Base-by-base conservation (phyloP, 2,329 filamentous ascomycete genomes). In the Apiospora koreana region DNA sequence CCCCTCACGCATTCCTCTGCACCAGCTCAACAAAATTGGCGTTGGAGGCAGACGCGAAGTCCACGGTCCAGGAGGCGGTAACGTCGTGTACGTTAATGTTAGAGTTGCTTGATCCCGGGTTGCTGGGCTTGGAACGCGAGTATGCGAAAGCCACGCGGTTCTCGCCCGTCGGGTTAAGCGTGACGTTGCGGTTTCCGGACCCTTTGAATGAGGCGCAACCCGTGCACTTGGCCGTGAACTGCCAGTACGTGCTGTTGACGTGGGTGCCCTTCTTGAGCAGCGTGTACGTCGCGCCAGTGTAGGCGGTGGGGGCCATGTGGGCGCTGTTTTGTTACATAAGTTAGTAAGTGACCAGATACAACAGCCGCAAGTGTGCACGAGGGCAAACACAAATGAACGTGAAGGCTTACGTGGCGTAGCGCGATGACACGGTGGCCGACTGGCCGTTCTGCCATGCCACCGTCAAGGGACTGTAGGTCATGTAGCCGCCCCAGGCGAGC, bases 141-240 rank as follows among this genome's bases (percentile, higher is more conserved):
- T 77, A 78, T 3, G 79, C 79, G 68, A 79, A 80, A 2, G 78
- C 93, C 2, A 99, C 90, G 16, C 96, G 92, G 80, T 98, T 98
- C 71, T 94, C 94, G 67, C 95, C 96, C 74, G 97, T 97, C 69
- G 98, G 87, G 79, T 98, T 98, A 78, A 99, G 90, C 21, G 65
- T 73, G 69, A 75, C 77, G 68, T 68, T 73, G 23, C 46, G 72
- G 54, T 41, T 74, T 21, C 73, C 73, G 0, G 73, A 69, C 5
- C 74, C 81, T 21, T 78, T 77, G n/a, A 79, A 81, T 6, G 80
- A 76, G 16, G 74, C 79, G 46, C 78, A 83, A 21, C 79, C 79
- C 21, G 75, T 77, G 75, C 82, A 83, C 72, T 78, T 79, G 70
- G 79, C 79, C 28, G 81, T 83, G 69, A 81, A 69, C 71, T 83